These are phyloP conservation scores for Tephrocybe rancida DNA, from an alignment of 768 basidiomycete genomes.

Conservation along the genomic window DNA sequence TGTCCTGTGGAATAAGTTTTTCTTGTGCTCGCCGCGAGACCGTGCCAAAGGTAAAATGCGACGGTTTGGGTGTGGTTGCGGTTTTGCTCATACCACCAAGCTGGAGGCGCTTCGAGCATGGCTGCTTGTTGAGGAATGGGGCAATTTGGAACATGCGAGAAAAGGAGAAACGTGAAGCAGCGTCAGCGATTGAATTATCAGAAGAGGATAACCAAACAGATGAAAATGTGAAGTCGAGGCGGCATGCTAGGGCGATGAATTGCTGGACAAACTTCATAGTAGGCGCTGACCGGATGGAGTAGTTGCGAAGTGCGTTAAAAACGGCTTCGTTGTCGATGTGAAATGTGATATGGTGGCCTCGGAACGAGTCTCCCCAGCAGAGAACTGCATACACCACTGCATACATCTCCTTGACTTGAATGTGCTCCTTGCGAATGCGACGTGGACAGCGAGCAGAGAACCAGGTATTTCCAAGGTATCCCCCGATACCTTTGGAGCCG, in stretches of 20 bases:
- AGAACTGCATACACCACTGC: slow-evolving; percentile 32
- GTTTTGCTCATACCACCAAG: slow-evolving; percentile 21
- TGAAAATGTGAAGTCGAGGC: slow-evolving; percentile 23
- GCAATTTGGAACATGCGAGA: slow-evolving; percentile 23
- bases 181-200: slow-evolving; percentile 25
- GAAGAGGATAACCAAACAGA: slow-evolving; percentile 23
- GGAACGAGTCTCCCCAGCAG: slow-evolving; percentile 27
- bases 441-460: slow-evolving; percentile 26
- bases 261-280: slow-evolving; percentile 16
- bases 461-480: slow-evolving; percentile 22
- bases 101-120: slow-evolving; percentile 19
- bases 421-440: slow-evolving; percentile 23
- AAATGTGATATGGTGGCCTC: slow-evolving; percentile 27
- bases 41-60: slow-evolving; percentile 32
- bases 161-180: slow-evolving; percentile 30
- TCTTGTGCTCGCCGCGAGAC: slow-evolving; percentile 29
- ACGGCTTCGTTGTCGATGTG: slow-evolving; percentile 30
- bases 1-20: slow-evolving; percentile 32
- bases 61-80: slow-evolving; percentile 12
- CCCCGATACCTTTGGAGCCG: slow-evolving; percentile 30
- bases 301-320: slow-evolving; percentile 11
- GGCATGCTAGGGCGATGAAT: slow-evolving; percentile 19
- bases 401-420: slow-evolving; percentile 34
- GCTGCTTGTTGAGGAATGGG: slow-evolving; percentile 18
- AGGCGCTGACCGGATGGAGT: slow-evolving; percentile 8